Evolutionary conservation across 2,329 filamentous ascomycete species (phyloP), one percentile per base, ranked within the genome.

Genomic region (Coniochaeta pulveracea): DNA sequence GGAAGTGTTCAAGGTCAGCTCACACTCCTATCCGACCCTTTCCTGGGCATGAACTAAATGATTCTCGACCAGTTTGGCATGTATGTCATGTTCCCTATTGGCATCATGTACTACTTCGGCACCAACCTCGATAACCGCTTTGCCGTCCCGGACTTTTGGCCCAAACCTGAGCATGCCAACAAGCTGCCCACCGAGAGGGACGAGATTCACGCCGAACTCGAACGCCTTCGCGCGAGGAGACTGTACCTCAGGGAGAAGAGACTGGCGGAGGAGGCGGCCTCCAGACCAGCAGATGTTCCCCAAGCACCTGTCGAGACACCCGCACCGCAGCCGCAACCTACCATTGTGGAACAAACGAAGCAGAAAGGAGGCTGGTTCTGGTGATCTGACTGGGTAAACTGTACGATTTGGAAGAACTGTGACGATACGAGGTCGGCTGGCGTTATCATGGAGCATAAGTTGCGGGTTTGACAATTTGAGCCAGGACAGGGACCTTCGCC

Each of bases 101-200:
- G 85, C 48, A 88, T 91, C 68, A 98, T 98, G 91, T 96, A 93
- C 70, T 98, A 98, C 67, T 98, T 96, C 59, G 91, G 91, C 54
- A 94, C 88, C 36, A 98, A 98, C 59, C 84, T 98, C 53, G 91
- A 98, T 60, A 72, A 80, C 45, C 80, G 85, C 43, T 98, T 98
- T 66, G 64, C 72, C 30, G 85, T 96, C 2, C 78, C 82, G 15
- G 83, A 81, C 37, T 98, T 98, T 68, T 98, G 91, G 91, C 91
- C 91, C 18, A 85, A 79, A 49, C 67, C 76, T 4, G 78, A 82
- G 42, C 69, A 88, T 52, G 80, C 80, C 39, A 80, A 91, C 59
- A 73, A 70, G 49, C 72, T 91, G 28, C 85, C 85, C 2, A 73
- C 73, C 38, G 83, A 91, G 45, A 66, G 69, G 42, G 83, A 91